Base-by-base conservation (phyloP, 805 yeast genomes). In the Ogataea dorogensis region DNA sequence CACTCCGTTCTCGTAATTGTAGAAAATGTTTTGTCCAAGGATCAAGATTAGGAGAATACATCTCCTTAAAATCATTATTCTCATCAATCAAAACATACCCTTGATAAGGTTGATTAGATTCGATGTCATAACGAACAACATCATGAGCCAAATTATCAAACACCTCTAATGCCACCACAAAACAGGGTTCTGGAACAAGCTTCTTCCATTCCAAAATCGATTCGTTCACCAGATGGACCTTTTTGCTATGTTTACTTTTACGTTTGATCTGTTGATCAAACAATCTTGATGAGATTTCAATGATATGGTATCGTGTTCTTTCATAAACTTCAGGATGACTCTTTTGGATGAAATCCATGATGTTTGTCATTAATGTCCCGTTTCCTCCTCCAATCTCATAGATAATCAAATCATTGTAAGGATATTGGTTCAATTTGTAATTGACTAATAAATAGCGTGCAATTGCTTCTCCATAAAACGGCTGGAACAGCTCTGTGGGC, bases 351-450 rank as follows among this genome's bases (percentile, higher is more conserved):
- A 70, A 86, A 51, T 80, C 79, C 44, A 86, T 59, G 8, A 86
- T 73, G 51, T 86, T 81, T 36, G 70, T 57, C 95, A 87, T 86
- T 42, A 86, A 59, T 0, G 94, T 86, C 26, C 95, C 95, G 51
- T 86, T 86, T 47, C 95, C 95, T 14, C 88, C 95, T 41, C 95
- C 96, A 70, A 85, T 76, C 60, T 87, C 96, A 59, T 86, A 87
- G 17, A 86, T 83, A 5, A 77, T 70, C 30, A 91, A 64, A 53
- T 85, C 88, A 26, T 72, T 68, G 51, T 80, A 79, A 1, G 89
- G 91, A 49, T 77, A 82, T 26, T 73, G 63, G 44, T 80, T 79
- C 47, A 79, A 62, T 57, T 79, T 78, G 55, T 81, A 84, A 54
- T 84, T 81, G 7, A 78, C 80, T 36, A 86, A 61, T 13, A 89